A percentile compares a stretch with the other conserved stretches of the same genome.
These are phyloP conservation scores for Hypoxylon sp. DNA, from an alignment of 2,329 filamentous ascomycete species.

Conservation along the genomic window DNA sequence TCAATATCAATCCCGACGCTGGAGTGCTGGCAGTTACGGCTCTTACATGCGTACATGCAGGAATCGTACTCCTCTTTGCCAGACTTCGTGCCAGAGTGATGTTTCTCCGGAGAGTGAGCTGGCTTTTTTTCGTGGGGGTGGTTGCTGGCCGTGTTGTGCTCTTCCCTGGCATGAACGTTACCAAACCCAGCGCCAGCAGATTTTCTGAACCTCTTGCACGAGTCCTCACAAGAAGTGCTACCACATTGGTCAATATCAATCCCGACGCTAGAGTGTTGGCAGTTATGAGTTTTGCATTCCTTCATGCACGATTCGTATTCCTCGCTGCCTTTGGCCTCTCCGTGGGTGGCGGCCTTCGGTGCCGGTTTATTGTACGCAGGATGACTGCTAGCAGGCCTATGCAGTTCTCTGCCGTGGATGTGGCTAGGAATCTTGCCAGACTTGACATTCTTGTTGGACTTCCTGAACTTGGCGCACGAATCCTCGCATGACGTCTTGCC, in stretches of 20 bases:
- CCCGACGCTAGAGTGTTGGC: conserved; percentile 29
- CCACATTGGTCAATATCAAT: conserved; percentile 24
- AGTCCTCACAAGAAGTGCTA: conserved; percentile 22
- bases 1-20: conserved; percentile 20
- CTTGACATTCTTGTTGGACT: neutral
- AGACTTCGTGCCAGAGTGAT: neutral
- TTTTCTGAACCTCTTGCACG: conserved; percentile 16
- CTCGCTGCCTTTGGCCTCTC: neutral
- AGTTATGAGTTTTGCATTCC: conserved; percentile 32
- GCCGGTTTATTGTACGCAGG: neutral
- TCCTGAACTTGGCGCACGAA: conserved; percentile 14
- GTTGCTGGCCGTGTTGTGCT: no score
- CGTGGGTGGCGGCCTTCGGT: neutral
- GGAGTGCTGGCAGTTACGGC: conserved; percentile 35
- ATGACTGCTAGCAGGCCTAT: no score
- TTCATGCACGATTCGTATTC: conserved; percentile 24
- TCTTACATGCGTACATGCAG: no score
- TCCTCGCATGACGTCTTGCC: conserved; percentile 24
- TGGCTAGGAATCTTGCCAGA: neutral
- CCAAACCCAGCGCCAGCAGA: no score
- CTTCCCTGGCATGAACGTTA: no score
- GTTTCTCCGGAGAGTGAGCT: conserved; percentile 15
- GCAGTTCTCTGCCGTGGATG: neutral
- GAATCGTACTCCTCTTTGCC: conserved; percentile 31
- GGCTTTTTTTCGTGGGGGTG: neutral